These are phyloP conservation scores for Corrigiola litoralis DNA, from an alignment of 179 eudicot genomes.

Conservation along the genomic window DNA sequence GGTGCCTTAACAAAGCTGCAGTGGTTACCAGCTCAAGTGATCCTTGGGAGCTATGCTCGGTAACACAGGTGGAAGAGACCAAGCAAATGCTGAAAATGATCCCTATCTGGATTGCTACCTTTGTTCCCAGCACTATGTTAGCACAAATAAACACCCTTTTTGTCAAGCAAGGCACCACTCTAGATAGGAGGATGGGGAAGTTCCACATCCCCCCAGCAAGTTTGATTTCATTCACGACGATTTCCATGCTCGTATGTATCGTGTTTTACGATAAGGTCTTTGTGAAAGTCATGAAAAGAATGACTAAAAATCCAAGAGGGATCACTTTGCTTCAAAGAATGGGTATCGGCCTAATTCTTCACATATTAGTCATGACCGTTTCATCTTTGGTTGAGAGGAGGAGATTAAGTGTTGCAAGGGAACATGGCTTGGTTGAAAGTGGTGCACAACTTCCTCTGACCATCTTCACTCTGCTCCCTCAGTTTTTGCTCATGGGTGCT, in stretches of 20 bases:
- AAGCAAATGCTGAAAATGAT: slow-evolving; percentile 48
- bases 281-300: slow-evolving; percentile 16
- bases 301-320: slow-evolving; percentile 47
- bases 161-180: slow-evolving; percentile 45
- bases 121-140: slow-evolving; percentile 41
- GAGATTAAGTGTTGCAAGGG: slow-evolving; percentile 29
- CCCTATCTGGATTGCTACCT: slow-evolving; percentile 33
- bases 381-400: slow-evolving; percentile 27
- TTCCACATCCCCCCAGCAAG: slow-evolving; percentile 45
- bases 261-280: slow-evolving; percentile 39
- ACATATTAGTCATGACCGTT: slow-evolving; percentile 29
- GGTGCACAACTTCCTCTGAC: slow-evolving; percentile 36
- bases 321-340: slow-evolving; percentile 45
- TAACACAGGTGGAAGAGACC: slow-evolving; percentile 47
- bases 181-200: slow-evolving; percentile 30
- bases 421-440: slow-evolving; percentile 25
- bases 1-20: slow-evolving; percentile 41
- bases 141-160: slow-evolving; percentile 44
- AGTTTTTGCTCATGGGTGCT: slow-evolving; percentile 38
- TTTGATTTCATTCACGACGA: slow-evolving; percentile 27
- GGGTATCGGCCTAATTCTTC: slow-evolving; percentile 40
- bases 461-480: slow-evolving; percentile 41
- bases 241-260: slow-evolving; percentile 34
- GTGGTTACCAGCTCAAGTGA: slow-evolving; percentile 16
- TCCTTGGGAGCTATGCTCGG: slow-evolving; percentile 40